These are phyloP conservation scores for Gloeostereum incarnatum DNA, from an alignment of 768 basidiomycete species.

Conservation along the genomic window DNA sequence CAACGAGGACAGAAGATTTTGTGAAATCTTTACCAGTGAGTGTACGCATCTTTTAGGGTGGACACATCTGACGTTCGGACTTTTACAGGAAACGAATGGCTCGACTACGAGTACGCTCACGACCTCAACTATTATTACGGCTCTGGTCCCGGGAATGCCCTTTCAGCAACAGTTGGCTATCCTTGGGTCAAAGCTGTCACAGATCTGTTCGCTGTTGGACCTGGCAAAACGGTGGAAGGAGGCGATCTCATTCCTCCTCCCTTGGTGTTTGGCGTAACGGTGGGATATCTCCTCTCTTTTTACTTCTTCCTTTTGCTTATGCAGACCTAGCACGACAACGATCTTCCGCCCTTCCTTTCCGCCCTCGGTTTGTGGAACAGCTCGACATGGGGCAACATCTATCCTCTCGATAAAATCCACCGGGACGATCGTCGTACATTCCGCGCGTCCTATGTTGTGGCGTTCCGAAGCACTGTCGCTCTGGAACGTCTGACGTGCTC, in stretches of 20 bases:
- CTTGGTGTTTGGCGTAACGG: conserved; percentile 33
- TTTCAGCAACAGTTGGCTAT: conserved; percentile 26
- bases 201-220: conserved; percentile 23
- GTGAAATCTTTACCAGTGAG: conserved; percentile 27
- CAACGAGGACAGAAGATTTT: conserved; percentile 28
- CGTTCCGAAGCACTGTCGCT: conserved; percentile 31
- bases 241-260: conserved; percentile 25
- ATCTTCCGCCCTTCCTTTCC: conserved; percentile 30
- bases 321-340: conserved; percentile 28
- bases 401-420: conserved; percentile 23
- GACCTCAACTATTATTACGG: conserved; percentile 39
- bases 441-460: conserved; percentile 27
- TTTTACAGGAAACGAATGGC: conserved; percentile 27
- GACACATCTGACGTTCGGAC: neutral
- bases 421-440: conserved; percentile 23
- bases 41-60: neutral
- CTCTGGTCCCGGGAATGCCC: conserved; percentile 34
- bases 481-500: conserved; percentile 29
- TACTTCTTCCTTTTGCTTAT: neutral
- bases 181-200: conserved; percentile 30
- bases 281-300: conserved; percentile 9
- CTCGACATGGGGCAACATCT: conserved; percentile 13
- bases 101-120: conserved; percentile 33
- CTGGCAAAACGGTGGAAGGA: conserved; percentile 13
- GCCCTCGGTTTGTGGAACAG: conserved; percentile 37